Evolutionary conservation across 2,329 filamentous ascomycete genomes (phyloP), one percentile per base, ranked within the genome.

Genomic region (Aspergillus aculeatus): DNA sequence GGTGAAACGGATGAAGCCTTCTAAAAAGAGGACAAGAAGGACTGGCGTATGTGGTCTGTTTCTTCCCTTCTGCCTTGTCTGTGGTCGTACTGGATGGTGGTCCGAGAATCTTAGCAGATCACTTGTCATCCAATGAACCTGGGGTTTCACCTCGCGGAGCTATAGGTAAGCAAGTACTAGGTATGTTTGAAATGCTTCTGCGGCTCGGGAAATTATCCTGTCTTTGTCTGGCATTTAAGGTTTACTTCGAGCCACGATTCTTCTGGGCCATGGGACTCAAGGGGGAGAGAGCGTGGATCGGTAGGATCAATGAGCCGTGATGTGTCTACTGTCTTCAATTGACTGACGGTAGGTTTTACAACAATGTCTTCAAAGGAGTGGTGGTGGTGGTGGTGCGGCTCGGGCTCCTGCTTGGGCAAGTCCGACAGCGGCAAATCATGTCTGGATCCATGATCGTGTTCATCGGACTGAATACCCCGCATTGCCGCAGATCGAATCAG

Each of bases 131-230:
- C 41, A 29, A 54, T 32, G 24, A 16, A 31, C 44, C 53, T 47
- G 29, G 47, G 29, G 14, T 31, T n/a, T 31, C 21, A 29, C 24
- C 24, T 26, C 29, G 41, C 53, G 26, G 47, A 32, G n/a, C 31
- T 31, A 48, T 10, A 9, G 26, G 26, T 29, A 29, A 29, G 26
- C 26, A 31, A 23, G 26, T 23, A 23, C 23, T 23, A 5, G 23
- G 23, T 32, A 32, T 48, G 32, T 48, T 31, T 23, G 32, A 14
- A 14, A 29, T 32, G 19, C 53, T 48, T 31, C 24, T 48, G 38
- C 32, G 53, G 53, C 53, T 55, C 53, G 26, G 53, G 53, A 55
- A 55, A 55, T 55, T 55, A 31, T 23, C 11, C 24, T 35, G 12
- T n/a, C 16, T 55, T 19, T 55, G 11, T 55, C 41, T 47, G 26